Percentiles rank a stretch among this genome's conserved stretches.
Conservation (phyloP, 139 green algal species). For the Asterochloris erici region DNA sequence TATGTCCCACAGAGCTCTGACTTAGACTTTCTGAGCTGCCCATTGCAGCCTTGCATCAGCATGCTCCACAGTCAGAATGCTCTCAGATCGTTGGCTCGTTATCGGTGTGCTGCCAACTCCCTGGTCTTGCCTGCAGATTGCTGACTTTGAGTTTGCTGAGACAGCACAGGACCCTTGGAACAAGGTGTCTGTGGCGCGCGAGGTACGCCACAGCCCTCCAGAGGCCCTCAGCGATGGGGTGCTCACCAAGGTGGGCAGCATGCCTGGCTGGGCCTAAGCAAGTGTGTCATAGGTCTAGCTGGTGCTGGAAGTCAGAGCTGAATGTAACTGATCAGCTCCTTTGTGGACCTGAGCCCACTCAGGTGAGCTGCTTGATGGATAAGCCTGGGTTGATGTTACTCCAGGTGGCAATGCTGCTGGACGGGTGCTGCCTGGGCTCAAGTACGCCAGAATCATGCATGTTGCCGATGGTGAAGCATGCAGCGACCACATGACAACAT, state of each 20-base stretch:
- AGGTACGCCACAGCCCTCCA: conserved; percentile 55
- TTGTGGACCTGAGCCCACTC: too few relatives aligned
- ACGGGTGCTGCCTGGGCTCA: too few relatives aligned
- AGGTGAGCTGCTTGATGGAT: too few relatives aligned
- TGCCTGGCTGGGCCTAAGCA: too few relatives aligned
- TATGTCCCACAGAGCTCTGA: background rate
- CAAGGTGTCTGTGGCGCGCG: conserved; percentile 21
- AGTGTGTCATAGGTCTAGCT: too few relatives aligned
- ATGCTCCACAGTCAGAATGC: background rate
- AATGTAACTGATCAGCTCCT: too few relatives aligned
- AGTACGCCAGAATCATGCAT: too few relatives aligned
- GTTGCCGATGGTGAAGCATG: too few relatives aligned
- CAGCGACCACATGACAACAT: too few relatives aligned
- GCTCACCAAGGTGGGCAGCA: conserved; percentile 18
- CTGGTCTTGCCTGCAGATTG: conserved; percentile 24
- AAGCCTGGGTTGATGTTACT: too few relatives aligned
- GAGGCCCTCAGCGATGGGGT: conserved; percentile 46
- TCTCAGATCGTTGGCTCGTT: background rate
- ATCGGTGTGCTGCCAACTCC: background rate
- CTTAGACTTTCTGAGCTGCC: background rate
- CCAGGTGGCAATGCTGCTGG: too few relatives aligned
- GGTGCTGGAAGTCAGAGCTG: too few relatives aligned
- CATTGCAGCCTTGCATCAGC: background rate
- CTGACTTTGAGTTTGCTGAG: conserved; percentile 63
- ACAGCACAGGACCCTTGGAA: conserved; percentile 28